phyloP scores from a whole-genome alignment of 768 basidiomycete species.

The Rhizopogon salebrosus region DNA sequence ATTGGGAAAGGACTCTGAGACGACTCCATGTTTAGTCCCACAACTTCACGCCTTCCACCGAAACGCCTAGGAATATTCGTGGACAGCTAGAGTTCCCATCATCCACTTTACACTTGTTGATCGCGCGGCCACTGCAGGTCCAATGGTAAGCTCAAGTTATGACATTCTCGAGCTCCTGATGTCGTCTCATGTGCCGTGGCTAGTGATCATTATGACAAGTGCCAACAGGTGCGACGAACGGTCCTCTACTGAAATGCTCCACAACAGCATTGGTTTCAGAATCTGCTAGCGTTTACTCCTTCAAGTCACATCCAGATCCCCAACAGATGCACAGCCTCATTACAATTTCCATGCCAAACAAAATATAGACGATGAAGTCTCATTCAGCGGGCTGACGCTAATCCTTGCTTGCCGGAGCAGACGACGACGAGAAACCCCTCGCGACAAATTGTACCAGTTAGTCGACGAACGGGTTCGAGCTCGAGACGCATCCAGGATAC shows the following conservation, averaged over 20 bases:
- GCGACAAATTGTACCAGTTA: slow-evolving; percentile 42
- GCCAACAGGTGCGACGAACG: slow-evolving; percentile 55
- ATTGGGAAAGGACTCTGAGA: too few relatives aligned
- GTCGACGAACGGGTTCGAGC: slow-evolving; percentile 50
- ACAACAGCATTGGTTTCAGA: slow-evolving; percentile 79
- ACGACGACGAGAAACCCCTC: slow-evolving; percentile 59
- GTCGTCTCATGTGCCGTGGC: slow-evolving; percentile 25
- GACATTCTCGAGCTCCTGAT: slow-evolving; percentile 22
- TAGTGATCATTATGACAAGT: slow-evolving; percentile 63
- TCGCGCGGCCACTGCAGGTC: too few relatives aligned
- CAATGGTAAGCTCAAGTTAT: too few relatives aligned
- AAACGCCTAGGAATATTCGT: too few relatives aligned
- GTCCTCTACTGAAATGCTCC: slow-evolving; percentile 1
- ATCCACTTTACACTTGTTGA: too few relatives aligned
- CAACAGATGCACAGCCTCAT: slow-evolving; percentile 48
- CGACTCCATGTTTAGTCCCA: too few relatives aligned
- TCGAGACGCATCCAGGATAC: slow-evolving; percentile 32
- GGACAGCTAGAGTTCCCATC: too few relatives aligned
- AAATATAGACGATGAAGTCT: slow-evolving; percentile 14
- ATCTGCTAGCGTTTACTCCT: slow-evolving; percentile 74
- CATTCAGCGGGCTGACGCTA: slow-evolving; percentile 57
- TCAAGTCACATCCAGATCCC: slow-evolving; percentile 51
- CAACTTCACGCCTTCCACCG: too few relatives aligned
- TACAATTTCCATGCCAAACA: slow-evolving; percentile 12
- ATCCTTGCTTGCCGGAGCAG: slow-evolving; percentile 77